Conservation (phyloP, 768 basidiomycete genomes). For the Lactifluus hygrophoroides region DNA sequence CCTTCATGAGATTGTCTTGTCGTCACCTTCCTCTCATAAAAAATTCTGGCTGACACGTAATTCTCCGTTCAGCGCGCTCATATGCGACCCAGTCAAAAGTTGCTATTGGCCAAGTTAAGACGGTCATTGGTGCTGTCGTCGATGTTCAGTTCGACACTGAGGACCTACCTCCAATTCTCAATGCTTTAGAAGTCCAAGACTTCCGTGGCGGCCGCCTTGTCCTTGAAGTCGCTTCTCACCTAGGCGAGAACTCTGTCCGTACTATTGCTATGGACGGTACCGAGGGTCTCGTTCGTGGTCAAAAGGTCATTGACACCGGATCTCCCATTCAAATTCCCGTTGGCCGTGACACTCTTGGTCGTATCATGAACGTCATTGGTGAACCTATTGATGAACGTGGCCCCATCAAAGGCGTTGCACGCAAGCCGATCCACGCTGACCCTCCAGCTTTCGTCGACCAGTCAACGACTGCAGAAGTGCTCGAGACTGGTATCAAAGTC, state of each 20-base stretch:
- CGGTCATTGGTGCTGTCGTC: conserved; percentile 99
- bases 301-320: conserved; percentile 95
- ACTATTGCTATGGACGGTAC: conserved; percentile 99
- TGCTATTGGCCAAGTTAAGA: conserved; percentile 78
- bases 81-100: conserved; percentile 87
- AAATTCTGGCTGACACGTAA: conserved; percentile 21
- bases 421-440: conserved; percentile 91
- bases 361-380: conserved; percentile 99
- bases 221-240: conserved; percentile 96
- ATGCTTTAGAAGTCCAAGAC: conserved; percentile 95
- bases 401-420: conserved; percentile 92
- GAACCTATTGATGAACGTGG: conserved; percentile 99
- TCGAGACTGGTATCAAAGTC: conserved; percentile 99
- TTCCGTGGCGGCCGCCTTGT: conserved; percentile 95
- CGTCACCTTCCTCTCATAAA: conserved; percentile 18
- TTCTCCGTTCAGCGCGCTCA: conserved; percentile 50
- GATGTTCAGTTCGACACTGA: conserved; percentile 98
- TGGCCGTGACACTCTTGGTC: conserved; percentile 87
- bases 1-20: not conserved
- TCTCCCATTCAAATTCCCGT: conserved; percentile 95
- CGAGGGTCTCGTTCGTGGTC: conserved; percentile 98
- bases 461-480: conserved; percentile 95
- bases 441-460: conserved; percentile 97
- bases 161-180: conserved; percentile 93
- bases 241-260: conserved; percentile 98